These are phyloP conservation scores for Backusella liffmaniae DNA, from an alignment of 192 early-diverging fungal species.

Conservation along the genomic window DNA sequence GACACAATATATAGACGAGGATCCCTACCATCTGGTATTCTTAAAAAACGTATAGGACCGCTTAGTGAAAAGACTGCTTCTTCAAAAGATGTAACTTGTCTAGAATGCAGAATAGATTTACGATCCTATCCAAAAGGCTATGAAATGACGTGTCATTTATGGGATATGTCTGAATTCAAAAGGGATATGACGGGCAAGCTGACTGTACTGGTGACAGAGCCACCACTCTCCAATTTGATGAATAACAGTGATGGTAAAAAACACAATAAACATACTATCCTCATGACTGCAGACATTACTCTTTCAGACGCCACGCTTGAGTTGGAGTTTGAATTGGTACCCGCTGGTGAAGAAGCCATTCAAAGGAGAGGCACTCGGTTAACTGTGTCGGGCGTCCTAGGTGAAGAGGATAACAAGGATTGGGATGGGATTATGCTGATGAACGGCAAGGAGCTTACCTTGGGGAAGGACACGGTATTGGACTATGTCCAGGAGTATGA, in stretches of 20 bases:
- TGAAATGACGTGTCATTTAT: conserved; percentile 1
- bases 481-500: not conserved
- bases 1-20: not conserved
- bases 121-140: conserved; percentile 2
- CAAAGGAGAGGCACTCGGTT: conserved; percentile 1
- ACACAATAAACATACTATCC: conserved; percentile 15
- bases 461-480: conserved; percentile 14
- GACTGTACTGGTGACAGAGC: conserved; percentile 15
- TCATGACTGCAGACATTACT: not conserved
- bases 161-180: conserved; percentile 7
- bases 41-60: not conserved
- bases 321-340: conserved; percentile 16
- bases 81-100: not conserved
- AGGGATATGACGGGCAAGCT: conserved; percentile 14
- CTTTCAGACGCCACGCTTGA: conserved; percentile 3
- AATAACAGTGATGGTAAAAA: conserved; percentile 12
- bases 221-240: conserved; percentile 18
- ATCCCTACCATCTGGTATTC: not conserved
- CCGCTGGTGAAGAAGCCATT: conserved; percentile 7
- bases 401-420: conserved; percentile 18
- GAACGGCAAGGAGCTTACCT: conserved; percentile 19
- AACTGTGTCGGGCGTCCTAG: conserved; percentile 28
- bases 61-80: not conserved
- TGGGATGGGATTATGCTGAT: conserved; percentile 25
- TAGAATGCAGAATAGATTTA: not conserved